These are phyloP conservation scores for Larix sibirica DNA, from an alignment of 83 land plant species.

Conservation along the genomic window DNA sequence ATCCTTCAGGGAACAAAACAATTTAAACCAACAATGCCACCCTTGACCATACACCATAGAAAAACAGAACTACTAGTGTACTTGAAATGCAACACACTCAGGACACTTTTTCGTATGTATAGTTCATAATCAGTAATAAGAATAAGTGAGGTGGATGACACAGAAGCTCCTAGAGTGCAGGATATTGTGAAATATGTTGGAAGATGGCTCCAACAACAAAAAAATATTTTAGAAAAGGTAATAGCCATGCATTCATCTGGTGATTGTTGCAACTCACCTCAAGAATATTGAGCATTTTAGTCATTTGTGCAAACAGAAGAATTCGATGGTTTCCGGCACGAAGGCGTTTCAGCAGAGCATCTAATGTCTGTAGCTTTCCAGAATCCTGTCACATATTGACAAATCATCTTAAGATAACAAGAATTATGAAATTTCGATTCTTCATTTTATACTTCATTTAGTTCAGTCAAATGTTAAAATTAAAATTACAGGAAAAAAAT, in stretches of 20 bases:
- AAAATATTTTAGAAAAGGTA: not conserved
- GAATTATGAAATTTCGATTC: not conserved
- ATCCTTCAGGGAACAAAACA: too few relatives aligned
- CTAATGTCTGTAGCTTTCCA: slow-evolving; percentile 95
- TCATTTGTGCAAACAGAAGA: slow-evolving; percentile 98
- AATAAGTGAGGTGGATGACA: not conserved
- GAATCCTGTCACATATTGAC: slow-evolving; percentile 67
- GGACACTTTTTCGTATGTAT: not conserved
- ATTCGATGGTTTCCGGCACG: slow-evolving; percentile 92
- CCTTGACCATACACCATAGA: too few relatives aligned
- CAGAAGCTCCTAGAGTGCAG: not conserved
- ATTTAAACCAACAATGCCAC: too few relatives aligned
- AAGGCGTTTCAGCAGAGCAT: slow-evolving; percentile 77
- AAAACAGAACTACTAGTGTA: too few relatives aligned
- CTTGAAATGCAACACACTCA: not conserved
- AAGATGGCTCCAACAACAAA: not conserved
- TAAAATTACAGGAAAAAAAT: not conserved
- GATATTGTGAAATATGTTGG: not conserved
- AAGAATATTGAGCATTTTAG: slow-evolving; percentile 96
- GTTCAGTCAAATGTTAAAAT: not conserved
- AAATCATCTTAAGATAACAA: not conserved
- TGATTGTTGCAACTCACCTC: slow-evolving; percentile 56
- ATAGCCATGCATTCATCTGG: not conserved
- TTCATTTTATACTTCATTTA: not conserved
- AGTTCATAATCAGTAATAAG: too few relatives aligned